Conservation (phyloP, 768 basidiomycete species). For the Thelephora aurantiotincta region DNA sequence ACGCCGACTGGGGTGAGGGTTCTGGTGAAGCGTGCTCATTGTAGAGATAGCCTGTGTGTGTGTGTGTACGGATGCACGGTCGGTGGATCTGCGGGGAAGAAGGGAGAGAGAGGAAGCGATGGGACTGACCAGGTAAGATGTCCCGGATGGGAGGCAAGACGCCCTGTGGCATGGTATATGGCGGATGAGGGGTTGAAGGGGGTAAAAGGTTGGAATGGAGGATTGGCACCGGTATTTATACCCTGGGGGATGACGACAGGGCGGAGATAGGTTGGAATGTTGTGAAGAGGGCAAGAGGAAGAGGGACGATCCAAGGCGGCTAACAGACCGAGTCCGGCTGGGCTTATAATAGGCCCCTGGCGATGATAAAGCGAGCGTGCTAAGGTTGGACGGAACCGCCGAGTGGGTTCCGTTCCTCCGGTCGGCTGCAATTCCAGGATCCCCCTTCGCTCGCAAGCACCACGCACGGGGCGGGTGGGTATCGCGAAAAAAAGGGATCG, state of each 20-base stretch:
- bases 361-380: too few relatives aligned
- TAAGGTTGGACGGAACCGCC: too few relatives aligned
- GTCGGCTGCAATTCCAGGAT: too few relatives aligned
- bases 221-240: not conserved
- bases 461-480: too few relatives aligned
- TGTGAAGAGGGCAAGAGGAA: not conserved
- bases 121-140: slow-evolving; percentile 15
- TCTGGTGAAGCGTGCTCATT: not conserved
- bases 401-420: too few relatives aligned
- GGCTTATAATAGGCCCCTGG: too few relatives aligned
- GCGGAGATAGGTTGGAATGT: not conserved
- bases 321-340: too few relatives aligned
- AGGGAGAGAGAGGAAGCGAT: not conserved
- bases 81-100: not conserved
- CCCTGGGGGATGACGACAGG: not conserved
- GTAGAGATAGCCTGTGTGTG: slow-evolving; percentile 6
- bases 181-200: slow-evolving; percentile 3
- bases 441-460: too few relatives aligned
- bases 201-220: not conserved
- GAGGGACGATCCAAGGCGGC: not conserved
- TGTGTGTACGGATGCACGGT: slow-evolving; percentile 2
- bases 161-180: slow-evolving; percentile 4
- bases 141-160: slow-evolving; percentile 17
- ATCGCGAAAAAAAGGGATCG: too few relatives aligned
- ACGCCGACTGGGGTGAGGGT: not conserved